Base-by-base conservation (phyloP, 805 yeast species). In the Wickerhamomyces chaumierensis region DNA sequence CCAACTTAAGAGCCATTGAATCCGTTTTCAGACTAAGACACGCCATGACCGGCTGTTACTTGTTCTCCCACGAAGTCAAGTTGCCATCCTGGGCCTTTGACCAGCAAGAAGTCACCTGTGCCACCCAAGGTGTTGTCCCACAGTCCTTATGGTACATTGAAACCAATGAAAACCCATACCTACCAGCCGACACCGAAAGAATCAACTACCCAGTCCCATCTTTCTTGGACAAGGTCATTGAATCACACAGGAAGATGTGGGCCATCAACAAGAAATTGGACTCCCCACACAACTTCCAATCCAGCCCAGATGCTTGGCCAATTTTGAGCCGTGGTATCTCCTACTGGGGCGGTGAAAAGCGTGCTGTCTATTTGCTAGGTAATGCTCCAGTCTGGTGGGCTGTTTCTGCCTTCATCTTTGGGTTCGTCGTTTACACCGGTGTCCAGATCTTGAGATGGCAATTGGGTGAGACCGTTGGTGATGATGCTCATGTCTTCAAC, bases 61-160 rank as follows among this genome's bases (percentile, higher is more conserved):
- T 83, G 49, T 83, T 81, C 58, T 78, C 92, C n/a, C 81, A 76
- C 47, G 79, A 73, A 41, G 74, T 71, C 13, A 80, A 80, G 55
- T 68, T 83, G 51, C 94, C 94, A 44, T 74, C 73, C 38, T 82
- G 92, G 88, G 94, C 82, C 1, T 80, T 77, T 48, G 81, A 76
- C 44, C 94, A 83, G 59, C 88, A 79, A 58, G 94, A 83, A 63
- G 94, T 83, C 39, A 75, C 88, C 3, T 72, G 88, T 63, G 86
- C 94, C 29, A 58, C 71, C 16, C 81, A 75, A 48, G 92, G 88
- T 57, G 65, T 68, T 39, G 62, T 72, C 40, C 65, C 71, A 15
- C 68, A 78, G 49, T 65, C 78, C 28, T 65, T 73, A 46, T 83
- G 90, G 90, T 78, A 80, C 58, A 63, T 83, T 49, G 94, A 83